Percentiles rank a stretch among this genome's conserved stretches.
Conservation (phyloP, 2,329 filamentous ascomycete species). For the Tricladium varicosporioides region DNA sequence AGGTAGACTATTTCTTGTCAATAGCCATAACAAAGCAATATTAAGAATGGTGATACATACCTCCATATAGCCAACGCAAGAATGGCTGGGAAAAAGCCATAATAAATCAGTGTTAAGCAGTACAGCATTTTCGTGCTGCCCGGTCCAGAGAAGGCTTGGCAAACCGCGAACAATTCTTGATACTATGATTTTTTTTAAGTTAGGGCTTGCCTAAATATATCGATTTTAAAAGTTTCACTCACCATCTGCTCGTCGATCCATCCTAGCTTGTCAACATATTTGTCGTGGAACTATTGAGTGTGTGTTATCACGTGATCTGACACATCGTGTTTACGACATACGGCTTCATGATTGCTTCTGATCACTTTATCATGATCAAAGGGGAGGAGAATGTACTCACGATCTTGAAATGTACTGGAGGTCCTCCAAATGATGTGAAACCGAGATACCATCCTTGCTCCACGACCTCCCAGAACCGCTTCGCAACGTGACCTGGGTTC, state of each 20-base stretch:
- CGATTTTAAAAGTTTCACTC: neutral
- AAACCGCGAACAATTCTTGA: conserved; percentile 69
- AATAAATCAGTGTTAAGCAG: conserved; percentile 64
- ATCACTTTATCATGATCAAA: too few species aligned
- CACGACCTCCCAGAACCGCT: conserved; percentile 14
- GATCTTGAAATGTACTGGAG: conserved; percentile 69
- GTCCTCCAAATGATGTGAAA: conserved; percentile 65
- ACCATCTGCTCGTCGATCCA: conserved; percentile 21
- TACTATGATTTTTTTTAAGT: conserved; percentile 50
- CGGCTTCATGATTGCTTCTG: too few species aligned
- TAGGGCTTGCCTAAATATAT: neutral
- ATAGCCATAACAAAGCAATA: neutral
- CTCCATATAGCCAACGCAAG: conserved; percentile 31
- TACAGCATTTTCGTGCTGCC: conserved; percentile 71
- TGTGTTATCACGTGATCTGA: neutral
- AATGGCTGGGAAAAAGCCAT: conserved; percentile 56
- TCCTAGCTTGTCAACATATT: conserved; percentile 11
- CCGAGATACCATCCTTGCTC: conserved; percentile 56
- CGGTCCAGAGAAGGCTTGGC: conserved; percentile 67
- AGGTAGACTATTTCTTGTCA: conserved; percentile 50
- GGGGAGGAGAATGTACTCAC: conserved; percentile 30
- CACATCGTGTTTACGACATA: too few species aligned
- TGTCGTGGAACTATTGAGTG: conserved; percentile 10
- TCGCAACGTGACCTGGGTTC: conserved; percentile 1
- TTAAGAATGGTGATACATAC: neutral